Conservation (phyloP, 2,329 filamentous ascomycete species). For the Taxawa tesnikishii region DNA sequence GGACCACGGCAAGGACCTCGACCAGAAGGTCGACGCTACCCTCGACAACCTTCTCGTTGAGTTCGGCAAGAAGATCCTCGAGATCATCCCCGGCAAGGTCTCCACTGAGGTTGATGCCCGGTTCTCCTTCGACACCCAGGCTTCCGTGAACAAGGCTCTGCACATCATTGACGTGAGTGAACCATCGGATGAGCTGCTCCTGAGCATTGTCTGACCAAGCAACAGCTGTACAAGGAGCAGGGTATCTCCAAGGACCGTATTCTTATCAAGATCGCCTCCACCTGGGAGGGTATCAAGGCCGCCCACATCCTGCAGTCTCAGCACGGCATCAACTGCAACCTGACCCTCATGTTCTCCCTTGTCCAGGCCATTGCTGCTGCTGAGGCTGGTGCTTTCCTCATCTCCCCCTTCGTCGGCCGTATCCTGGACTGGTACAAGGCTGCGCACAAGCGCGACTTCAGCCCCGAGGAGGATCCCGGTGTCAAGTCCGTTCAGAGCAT, state of each 20-base stretch:
- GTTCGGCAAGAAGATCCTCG: conserved; percentile 95
- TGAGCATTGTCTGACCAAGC: conserved; percentile 12
- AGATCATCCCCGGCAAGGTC: conserved; percentile 95
- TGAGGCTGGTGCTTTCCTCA: conserved; percentile 91
- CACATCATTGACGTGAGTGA: conserved; percentile 80
- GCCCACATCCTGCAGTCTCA: conserved; percentile 92
- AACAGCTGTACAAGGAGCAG: conserved; percentile 81
- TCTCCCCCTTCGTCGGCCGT: conserved; percentile 97
- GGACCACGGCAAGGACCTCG: conserved; percentile 51
- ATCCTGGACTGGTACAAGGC: conserved; percentile 99
- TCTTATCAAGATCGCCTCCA: conserved; percentile 97
- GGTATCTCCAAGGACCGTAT: conserved; percentile 89
- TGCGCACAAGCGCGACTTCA: conserved; percentile 83
- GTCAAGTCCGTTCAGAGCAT: conserved; percentile 87
- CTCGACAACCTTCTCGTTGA: conserved; percentile 92
- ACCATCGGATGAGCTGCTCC: background rate
- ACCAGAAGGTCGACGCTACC: conserved; percentile 77
- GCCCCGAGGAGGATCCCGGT: conserved; percentile 83
- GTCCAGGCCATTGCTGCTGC: conserved; percentile 91
- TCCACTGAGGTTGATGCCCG: conserved; percentile 96
- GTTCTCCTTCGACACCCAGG: conserved; percentile 91
- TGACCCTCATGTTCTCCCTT: conserved; percentile 96
- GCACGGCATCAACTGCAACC: conserved; percentile 95
- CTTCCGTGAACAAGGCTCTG: conserved; percentile 87
- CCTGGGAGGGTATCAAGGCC: conserved; percentile 99